Evolutionary conservation across 108 stramenopile species (phyloP).

Genomic region (Pseudonitzschia multistriata): DNA sequence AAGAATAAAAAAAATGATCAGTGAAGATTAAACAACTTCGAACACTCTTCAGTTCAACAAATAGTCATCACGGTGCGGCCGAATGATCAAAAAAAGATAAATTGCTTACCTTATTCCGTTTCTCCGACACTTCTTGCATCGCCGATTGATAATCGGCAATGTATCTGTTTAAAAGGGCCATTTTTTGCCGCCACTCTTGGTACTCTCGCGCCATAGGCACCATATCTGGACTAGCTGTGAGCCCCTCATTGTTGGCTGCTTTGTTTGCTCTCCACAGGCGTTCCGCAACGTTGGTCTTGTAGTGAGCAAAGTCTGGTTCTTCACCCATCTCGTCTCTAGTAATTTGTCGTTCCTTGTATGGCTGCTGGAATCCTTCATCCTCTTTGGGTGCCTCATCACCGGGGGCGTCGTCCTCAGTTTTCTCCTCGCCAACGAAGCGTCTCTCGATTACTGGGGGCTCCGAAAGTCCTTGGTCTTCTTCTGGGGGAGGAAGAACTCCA

Average conservation of each 20-base stretch:
- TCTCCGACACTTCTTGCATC: conserved; percentile 8
- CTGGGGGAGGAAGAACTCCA: background rate
- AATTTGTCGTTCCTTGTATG: background rate
- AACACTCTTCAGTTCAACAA: background rate
- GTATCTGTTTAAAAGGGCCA: conserved; percentile 14
- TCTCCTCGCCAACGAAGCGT: background rate
- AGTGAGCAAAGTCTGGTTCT: conserved; percentile 3
- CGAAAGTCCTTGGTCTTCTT: background rate
- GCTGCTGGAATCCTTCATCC: background rate
- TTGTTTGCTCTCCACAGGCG: conserved; percentile 17
- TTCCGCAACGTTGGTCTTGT: conserved; percentile 12
- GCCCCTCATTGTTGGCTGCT: background rate
- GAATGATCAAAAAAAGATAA: background rate
- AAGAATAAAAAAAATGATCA: background rate
- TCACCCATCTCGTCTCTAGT: background rate
- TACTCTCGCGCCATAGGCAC: conserved; percentile 16
- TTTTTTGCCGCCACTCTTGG: conserved; percentile 22
- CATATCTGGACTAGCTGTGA: conserved; percentile 22
- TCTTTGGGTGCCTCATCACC: background rate
- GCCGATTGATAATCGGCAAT: conserved; percentile 22
- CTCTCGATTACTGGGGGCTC: too few relatives aligned
- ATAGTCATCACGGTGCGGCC: background rate
- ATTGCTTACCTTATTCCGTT: conserved; percentile 19
- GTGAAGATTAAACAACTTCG: background rate
- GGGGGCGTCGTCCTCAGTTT: background rate